Base-by-base conservation (phyloP, 768 basidiomycete species). In the Xerocomus potaroensis region DNA sequence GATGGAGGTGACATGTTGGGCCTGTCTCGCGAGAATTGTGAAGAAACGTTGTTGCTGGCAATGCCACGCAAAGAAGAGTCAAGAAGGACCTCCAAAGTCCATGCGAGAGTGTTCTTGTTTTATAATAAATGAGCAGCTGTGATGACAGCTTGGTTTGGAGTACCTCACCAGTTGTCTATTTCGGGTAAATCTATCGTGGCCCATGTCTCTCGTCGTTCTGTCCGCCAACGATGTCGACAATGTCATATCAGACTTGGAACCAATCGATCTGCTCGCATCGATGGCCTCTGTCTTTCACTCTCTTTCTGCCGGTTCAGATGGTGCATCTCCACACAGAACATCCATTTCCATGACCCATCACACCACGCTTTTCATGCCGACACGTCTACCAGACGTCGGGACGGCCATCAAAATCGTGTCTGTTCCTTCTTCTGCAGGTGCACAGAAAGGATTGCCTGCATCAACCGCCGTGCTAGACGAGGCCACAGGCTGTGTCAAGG, bases 371-470 rank as follows among this genome's bases (percentile, higher is more conserved):
- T 87, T 91, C 65, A 95, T 95, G 92, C 91, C 92, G 2, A 79
- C 87, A 7, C 77, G 84, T 21, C 70, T 84, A 9, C 61, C 67
- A 18, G 48, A 53, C 22, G 32, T 59, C n/a, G 81, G 81, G 2
- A 84, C 85, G 1, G 69, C 84, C 3, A 72, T 90, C 49, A 94
- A 96, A 65, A 76, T 90, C n/a, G 91, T 90, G 3, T 84, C 81
- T 23, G 74, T 91, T 2, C 91, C 91, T 0, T 69, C 65, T 3
- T 53, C 53, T 1, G 44, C 64, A 1, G 70, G 58, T 2, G 74
- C 74, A 36, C 57, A 53, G 16, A 62, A 69, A 3, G 91, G 92
- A 0, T 60, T 95, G 16, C 87, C 91, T 6, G 91, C 76, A 0
- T 83, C 82, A 0, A 94, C 87, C 0, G 61, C 91, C 33, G 75